Evolutionary conservation across 805 yeast species (phyloP), one percentile per base, ranked within the genome.

Genomic region (Kazachstania psychrophila): DNA sequence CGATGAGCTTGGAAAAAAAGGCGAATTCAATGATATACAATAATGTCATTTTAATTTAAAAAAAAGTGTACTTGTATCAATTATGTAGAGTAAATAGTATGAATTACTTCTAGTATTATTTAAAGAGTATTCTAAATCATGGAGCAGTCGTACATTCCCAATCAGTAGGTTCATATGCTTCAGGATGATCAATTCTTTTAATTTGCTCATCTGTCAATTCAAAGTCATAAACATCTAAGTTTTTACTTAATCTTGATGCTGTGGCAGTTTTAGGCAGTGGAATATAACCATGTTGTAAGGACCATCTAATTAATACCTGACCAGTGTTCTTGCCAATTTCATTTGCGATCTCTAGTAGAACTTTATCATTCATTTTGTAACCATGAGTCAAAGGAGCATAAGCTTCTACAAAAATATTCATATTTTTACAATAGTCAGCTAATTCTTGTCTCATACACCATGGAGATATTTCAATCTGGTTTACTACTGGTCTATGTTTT

Each of bases 381-480:
- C 89, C 85, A 44, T 73, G 77, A 2, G 78, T 71, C 48, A 87
- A 69, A 6, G 96, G 95, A 6, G 92, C 77, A 60, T 72, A 87
- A 0, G 94, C 88, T 54, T 82, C 85, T 9, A 79, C 72, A 5
- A 66, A 60, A 28, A 87, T 71, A 31, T 67, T 75, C 39, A 77
- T 59, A 12, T 65, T 51, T 23, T 66, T 64, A 53, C 82, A 76
- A 58, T 63, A 80, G 37, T 75, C 70, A 16, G 80, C 74, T 39
- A 85, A 65, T 35, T 77, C 76, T 37, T 67, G 61, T 48, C 81
- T 66, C 62, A 79, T 83, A 49, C 79, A 65, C 88, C 92, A 83
- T 15, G 92, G 95, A 41, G 85, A 83, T 35, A 84, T 69, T 58
- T 84, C 95, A 51, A 85, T 73, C 56, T 86, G 94, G 56, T 85